Evolutionary conservation across 139 green algal genomes (phyloP).

Genomic region (Closterium sp.): DNA sequence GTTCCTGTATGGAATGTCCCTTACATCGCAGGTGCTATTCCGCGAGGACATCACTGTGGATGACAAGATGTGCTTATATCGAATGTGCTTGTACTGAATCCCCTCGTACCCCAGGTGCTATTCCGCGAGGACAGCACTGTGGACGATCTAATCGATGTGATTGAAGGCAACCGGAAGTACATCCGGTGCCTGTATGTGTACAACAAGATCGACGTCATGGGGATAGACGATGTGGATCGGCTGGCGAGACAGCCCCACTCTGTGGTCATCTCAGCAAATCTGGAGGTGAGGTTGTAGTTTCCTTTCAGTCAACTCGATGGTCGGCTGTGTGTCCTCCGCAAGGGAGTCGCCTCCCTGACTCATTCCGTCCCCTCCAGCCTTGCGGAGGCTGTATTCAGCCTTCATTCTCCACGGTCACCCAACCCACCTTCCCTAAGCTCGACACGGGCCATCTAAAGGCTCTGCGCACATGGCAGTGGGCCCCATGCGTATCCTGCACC

Average conservation of each 20-base stretch:
- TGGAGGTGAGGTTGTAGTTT: constrained; percentile 1
- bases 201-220: constrained; percentile 94
- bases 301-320: too few relatives aligned
- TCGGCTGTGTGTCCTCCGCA: too few relatives aligned
- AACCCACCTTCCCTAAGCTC: too few relatives aligned
- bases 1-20: too few relatives aligned
- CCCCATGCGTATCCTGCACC: too few relatives aligned
- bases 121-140: constrained; percentile 51
- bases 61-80: constrained; percentile 76
- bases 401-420: too few relatives aligned
- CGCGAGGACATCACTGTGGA: constrained; percentile 47
- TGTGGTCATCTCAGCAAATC: constrained; percentile 83
- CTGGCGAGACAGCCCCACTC: constrained; percentile 75
- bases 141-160: constrained; percentile 93
- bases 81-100: not conserved
- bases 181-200: constrained; percentile 98
- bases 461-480: too few relatives aligned
- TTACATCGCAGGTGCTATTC: constrained; percentile 41
- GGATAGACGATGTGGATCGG: constrained; percentile 93
- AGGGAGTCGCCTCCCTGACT: too few relatives aligned
- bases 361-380: too few relatives aligned
- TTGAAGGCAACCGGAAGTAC: constrained; percentile 79
- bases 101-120: constrained; percentile 22
- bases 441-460: too few relatives aligned
- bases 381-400: too few relatives aligned